Percentiles rank a stretch among this genome's conserved stretches.
Evolutionary conservation across 306 rosid species (phyloP).

Genomic region (Lupinus albus): DNA sequence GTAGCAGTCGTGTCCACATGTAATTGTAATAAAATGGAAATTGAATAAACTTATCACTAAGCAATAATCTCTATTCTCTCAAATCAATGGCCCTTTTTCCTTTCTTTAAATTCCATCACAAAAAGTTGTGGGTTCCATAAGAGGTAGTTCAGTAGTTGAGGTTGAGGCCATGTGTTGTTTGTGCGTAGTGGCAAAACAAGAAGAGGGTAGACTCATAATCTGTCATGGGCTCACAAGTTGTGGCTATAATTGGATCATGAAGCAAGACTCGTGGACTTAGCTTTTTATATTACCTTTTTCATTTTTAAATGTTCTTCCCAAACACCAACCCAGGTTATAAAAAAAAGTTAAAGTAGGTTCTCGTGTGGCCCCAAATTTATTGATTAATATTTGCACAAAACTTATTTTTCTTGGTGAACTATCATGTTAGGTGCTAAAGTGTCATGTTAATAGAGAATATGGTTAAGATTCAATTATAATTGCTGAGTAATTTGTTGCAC

Average conservation of each 20-base stretch:
- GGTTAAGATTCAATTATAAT: no score
- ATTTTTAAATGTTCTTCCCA: constrained; percentile 28
- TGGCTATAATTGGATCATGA: constrained; percentile 70
- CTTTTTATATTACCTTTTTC: constrained; percentile 47
- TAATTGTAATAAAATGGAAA: constrained; percentile 32
- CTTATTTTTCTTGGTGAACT: no score
- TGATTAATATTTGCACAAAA: no score
- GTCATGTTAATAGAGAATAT: no score
- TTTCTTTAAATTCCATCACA: constrained; percentile 27
- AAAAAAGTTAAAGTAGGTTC: constrained; percentile 31
- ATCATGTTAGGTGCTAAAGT: no score
- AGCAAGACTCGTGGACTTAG: constrained; percentile 73
- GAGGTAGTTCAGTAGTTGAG: constrained; percentile 44
- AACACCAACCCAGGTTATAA: background rate
- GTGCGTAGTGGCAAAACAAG: constrained; percentile 38
- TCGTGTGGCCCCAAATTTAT: constrained; percentile 53
- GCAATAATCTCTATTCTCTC: constrained; percentile 25
- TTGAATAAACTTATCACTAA: constrained; percentile 36
- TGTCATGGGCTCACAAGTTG: constrained; percentile 63
- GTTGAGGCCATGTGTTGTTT: constrained; percentile 41
- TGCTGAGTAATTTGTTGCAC: no score
- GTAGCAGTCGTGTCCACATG: constrained; percentile 16
- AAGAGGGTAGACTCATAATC: constrained; percentile 29
- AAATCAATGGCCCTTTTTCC: background rate
- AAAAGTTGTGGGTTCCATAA: constrained; percentile 51